Base-by-base conservation (phyloP, 371 early-diverging fungal genomes). In the Lichtheimia hyalospora region DNA sequence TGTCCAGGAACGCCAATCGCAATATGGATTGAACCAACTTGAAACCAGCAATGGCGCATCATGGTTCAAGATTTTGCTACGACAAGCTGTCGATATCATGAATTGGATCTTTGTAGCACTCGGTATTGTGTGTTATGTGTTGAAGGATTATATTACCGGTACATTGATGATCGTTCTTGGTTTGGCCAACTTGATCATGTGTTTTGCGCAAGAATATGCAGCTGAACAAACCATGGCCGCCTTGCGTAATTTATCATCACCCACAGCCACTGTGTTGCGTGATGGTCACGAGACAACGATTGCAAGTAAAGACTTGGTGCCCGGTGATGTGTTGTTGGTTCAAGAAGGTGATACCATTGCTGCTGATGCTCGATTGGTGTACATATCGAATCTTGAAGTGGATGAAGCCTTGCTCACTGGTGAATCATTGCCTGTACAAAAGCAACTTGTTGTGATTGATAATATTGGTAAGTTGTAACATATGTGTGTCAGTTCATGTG, bases 141-240 rank as follows among this genome's bases (percentile, higher is more conserved):
- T 82, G 43, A 56, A 73, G 16, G 89, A 89, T 64, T 84, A 77
- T 71, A 64, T 83, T 16, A 86, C 87, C 57, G 87, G 83, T n/a
- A 83, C 82, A 18, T 82, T 88, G 46, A 79, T 95, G 24, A 63
- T 87, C 18, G 74, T 83, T 21, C 86, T 94, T 44, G 87, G 93
- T 20, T 66, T 88, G 24, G 63, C 90, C 59, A 96, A 94, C 69
- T 82, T 91, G 16, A 70, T 79, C 20, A 86, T 95, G 46, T 92
- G 93, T 0, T 93, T 93, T 60, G 73, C 84, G 18, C 96, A 96
- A 73, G 96, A 96, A 62, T 92, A 84, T 75, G 85, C 88, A 39
- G 94, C 96, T 5, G 92, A 93, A 69, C 85, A 90, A 63, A 92
- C 95, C 5, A 75, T 95, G 77, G 94, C 94, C 52, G 92, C 96